Evolutionary conservation across 1,284 basidiomycete species (phyloP).

Genomic region (Xerocomus nothofagi): DNA sequence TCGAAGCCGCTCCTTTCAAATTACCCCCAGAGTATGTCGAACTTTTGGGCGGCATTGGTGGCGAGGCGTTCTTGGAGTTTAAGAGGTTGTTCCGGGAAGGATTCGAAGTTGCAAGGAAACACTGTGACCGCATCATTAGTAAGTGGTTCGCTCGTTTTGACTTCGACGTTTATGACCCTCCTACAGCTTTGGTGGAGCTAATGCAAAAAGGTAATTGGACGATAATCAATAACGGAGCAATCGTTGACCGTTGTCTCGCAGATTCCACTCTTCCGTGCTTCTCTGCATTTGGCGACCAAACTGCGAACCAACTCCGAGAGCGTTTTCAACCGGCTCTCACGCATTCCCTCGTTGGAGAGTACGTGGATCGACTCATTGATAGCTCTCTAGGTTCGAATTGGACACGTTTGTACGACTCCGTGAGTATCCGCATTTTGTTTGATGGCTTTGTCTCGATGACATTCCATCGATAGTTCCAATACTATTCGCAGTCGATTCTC

Average conservation of each 20-base stretch:
- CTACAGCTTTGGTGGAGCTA: slow-evolving; percentile 83
- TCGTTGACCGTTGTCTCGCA: slow-evolving; percentile 33
- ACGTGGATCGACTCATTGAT: slow-evolving; percentile 86
- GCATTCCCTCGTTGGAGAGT: slow-evolving; percentile 83
- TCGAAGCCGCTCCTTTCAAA: slow-evolving; percentile 99
- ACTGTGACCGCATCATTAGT: slow-evolving; percentile 97
- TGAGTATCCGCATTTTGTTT: slow-evolving; percentile 38
- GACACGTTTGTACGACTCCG: slow-evolving; percentile 90
- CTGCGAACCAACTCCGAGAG: slow-evolving; percentile 84
- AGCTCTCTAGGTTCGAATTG: slow-evolving; percentile 89
- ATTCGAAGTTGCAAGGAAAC: slow-evolving; percentile 92
- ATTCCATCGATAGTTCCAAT: slow-evolving; percentile 60
- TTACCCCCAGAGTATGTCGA: slow-evolving; percentile 94
- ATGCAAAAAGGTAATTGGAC: slow-evolving; percentile 85
- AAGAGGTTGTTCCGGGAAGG: slow-evolving; percentile 87
- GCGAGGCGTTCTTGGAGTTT: slow-evolving; percentile 83
- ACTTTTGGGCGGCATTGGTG: slow-evolving; percentile 87
- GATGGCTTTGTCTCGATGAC: neutral
- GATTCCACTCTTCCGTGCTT: slow-evolving; percentile 96
- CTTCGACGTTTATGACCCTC: neutral
- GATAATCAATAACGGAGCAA: neutral
- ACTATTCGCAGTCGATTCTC: slow-evolving; percentile 82
- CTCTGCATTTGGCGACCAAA: slow-evolving; percentile 86
- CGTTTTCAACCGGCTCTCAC: slow-evolving; percentile 93
- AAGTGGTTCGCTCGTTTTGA: slow-evolving; percentile 35